These are phyloP conservation scores for Penicillium frequentans DNA, from an alignment of 2,329 filamentous ascomycete species.

Conservation along the genomic window DNA sequence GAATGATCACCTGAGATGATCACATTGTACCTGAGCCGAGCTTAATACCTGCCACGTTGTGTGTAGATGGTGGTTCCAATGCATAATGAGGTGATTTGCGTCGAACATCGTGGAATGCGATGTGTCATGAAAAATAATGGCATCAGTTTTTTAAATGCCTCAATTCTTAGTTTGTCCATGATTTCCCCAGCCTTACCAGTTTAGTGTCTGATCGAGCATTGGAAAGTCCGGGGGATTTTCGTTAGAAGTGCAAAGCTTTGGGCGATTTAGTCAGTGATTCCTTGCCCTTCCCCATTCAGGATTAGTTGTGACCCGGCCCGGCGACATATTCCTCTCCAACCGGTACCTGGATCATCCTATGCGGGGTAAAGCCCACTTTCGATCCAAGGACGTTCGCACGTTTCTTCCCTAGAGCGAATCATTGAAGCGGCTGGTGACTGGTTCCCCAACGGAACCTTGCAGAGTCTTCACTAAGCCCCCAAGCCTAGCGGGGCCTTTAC, in stretches of 20 bases:
- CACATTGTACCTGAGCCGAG: neutral
- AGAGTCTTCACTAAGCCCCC: constrained; percentile 4
- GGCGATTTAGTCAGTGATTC: neutral
- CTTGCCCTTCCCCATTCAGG: neutral
- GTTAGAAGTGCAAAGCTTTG: neutral
- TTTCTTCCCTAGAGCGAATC: constrained; percentile 6
- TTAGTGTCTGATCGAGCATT: neutral
- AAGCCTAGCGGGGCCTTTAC: constrained; percentile 15
- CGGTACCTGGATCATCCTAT: constrained; percentile 26
- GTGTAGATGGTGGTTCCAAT: neutral
- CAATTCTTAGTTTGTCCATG: constrained; percentile 6
- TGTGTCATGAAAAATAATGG: constrained; percentile 20
- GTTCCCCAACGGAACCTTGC: constrained; percentile 6
- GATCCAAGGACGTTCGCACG: constrained; percentile 15
- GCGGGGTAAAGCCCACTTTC: constrained; percentile 18
- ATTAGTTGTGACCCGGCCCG: constrained; percentile 13
- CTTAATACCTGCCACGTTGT: neutral
- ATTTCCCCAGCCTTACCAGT: constrained; percentile 13
- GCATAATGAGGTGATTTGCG: constrained; percentile 16
- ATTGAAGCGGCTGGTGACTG: constrained; percentile 1
- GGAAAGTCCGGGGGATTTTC: constrained; percentile 23
- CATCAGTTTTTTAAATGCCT: constrained; percentile 14
- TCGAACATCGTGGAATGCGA: constrained; percentile 22
- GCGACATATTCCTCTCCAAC: constrained; percentile 16
- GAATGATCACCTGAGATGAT: constrained; percentile 1